These are phyloP conservation scores for Phaeosphaeria sp. DNA, from an alignment of 2,329 filamentous ascomycete species.

Conservation along the genomic window DNA sequence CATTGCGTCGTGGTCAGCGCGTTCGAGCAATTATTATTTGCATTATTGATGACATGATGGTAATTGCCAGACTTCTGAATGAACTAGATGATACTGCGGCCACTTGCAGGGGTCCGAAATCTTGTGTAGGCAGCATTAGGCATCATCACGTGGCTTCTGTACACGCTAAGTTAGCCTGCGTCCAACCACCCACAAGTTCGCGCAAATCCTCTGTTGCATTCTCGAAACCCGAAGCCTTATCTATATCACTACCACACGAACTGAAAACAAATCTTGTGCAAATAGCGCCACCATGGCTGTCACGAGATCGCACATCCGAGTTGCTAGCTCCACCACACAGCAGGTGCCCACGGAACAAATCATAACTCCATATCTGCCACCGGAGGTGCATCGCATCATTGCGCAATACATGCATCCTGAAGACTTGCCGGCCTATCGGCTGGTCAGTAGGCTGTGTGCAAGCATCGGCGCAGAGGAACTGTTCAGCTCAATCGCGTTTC, in stretches of 20 bases:
- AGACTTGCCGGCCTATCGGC: slow-evolving; percentile 18
- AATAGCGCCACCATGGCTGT: neutral
- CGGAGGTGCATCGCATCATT: slow-evolving; percentile 16
- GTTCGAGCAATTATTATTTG: too few species aligned
- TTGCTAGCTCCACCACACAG: neutral
- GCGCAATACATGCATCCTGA: slow-evolving; percentile 9
- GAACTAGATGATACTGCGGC: too few species aligned
- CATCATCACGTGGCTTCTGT: neutral
- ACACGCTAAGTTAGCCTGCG: too few species aligned
- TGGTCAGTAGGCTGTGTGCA: slow-evolving; percentile 10
- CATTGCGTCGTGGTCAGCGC: too few species aligned
- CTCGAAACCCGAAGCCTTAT: neutral
- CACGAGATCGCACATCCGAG: neutral
- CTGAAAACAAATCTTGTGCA: neutral
- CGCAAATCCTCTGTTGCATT: neutral
- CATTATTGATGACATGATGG: too few species aligned
- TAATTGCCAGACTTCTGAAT: too few species aligned
- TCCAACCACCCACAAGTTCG: neutral
- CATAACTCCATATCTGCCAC: slow-evolving; percentile 13
- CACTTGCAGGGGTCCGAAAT: too few species aligned
- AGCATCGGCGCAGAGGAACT: slow-evolving; percentile 10
- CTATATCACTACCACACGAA: neutral
- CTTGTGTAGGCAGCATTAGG: neutral
- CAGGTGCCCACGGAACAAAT: neutral
- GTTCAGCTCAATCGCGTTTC: slow-evolving; percentile 16